A percentile compares a stretch with the other conserved stretches of the same genome.
Evolutionary conservation across 2,329 filamentous ascomycete genomes (phyloP).

Genomic region (Ilyonectria robusta): DNA sequence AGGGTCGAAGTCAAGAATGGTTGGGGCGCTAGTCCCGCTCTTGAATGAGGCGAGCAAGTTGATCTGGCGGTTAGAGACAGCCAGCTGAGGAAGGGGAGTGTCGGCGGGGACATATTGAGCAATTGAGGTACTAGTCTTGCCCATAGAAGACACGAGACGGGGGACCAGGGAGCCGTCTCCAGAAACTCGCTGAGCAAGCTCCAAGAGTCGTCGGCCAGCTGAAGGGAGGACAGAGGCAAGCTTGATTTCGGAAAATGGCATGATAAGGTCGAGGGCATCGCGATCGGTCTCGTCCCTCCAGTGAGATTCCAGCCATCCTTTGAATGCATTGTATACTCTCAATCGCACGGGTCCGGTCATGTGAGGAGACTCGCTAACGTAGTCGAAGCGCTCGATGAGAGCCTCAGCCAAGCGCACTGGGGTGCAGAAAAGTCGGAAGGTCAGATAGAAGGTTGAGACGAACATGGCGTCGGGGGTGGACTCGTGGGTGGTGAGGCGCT

Average conservation of each 20-base stretch:
- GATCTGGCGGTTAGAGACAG: slow-evolving; percentile 83
- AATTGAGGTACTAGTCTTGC: slow-evolving; percentile 85
- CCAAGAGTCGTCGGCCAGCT: slow-evolving; percentile 84
- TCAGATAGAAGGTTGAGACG: slow-evolving; percentile 95
- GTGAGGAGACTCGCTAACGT: slow-evolving; percentile 83
- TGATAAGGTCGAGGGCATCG: slow-evolving; percentile 81
- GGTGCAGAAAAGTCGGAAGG: slow-evolving; percentile 92
- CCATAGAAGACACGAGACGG: slow-evolving; percentile 86
- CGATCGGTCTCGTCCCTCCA: slow-evolving; percentile 89
- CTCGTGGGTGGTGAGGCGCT: slow-evolving; percentile 93
- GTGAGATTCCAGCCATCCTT: slow-evolving; percentile 96
- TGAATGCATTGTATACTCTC: slow-evolving; percentile 96
- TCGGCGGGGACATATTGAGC: slow-evolving; percentile 80
- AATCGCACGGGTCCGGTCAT: slow-evolving; percentile 86
- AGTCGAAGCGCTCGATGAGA: slow-evolving; percentile 93
- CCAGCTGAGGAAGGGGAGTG: slow-evolving; percentile 77
- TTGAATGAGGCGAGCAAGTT: slow-evolving; percentile 82
- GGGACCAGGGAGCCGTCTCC: slow-evolving; percentile 83
- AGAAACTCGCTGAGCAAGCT: slow-evolving; percentile 84
- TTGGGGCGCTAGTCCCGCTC: slow-evolving; percentile 76
- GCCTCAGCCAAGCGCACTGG: slow-evolving; percentile 83
- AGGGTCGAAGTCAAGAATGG: slow-evolving; percentile 91
- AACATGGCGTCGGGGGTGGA: slow-evolving; percentile 93
- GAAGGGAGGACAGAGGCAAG: slow-evolving; percentile 78
- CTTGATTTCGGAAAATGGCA: slow-evolving; percentile 83